Evolutionary conservation across 169 alveolate genomes (phyloP), one percentile per base, ranked within the genome.

Genomic region (Besnoitia besnoiti): DNA sequence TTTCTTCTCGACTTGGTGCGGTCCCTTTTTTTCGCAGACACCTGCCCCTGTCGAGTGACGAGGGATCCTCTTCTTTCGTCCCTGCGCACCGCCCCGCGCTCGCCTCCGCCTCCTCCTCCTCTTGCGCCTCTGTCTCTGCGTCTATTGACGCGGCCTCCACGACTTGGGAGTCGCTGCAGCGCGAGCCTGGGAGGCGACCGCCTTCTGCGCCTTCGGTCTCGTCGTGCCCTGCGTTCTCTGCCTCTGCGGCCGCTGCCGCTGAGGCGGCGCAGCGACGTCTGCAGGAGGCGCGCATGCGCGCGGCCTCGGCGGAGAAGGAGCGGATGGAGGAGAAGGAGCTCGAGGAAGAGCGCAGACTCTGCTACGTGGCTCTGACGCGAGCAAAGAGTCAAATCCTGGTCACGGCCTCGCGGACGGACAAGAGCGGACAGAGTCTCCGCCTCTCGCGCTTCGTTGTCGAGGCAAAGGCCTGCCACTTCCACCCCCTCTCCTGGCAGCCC

Each of bases 281-380:
- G 85, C 55, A 39, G 46, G 46, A 35, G 51, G 55, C 35, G 27
- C 85, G n/a, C 33, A 30, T 19, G 55, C 24, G 67, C 33, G 67
- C 67, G 67, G 24, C 30, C 33, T 8, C 3, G 67, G 24, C 27
- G 33, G 67, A 55, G 67, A 55, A 55, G 67, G 24, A 55, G 67
- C 16, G 39, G 47, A 14, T 16, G 55, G 85, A 76, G 85, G 85
- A 35, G 47, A 14, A 19, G 55, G 85, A 90, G 44, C 94, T 90
- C 42, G 46, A 59, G 91, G 94, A 90, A 21, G 94, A 90, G 77
- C 67, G 94, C 80, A 46, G 94, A n/a, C 90, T 90, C 40, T 82
- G 90, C 51, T 90, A 90, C 87, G 94, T 90, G 10, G 94, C 91
- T 21, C 12, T 90, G 92, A 93, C 82, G 73, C 59, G 93, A 47